phyloP scores from a whole-genome alignment of 176 grass and related monocot species.

The Saccharum officinarum region DNA sequence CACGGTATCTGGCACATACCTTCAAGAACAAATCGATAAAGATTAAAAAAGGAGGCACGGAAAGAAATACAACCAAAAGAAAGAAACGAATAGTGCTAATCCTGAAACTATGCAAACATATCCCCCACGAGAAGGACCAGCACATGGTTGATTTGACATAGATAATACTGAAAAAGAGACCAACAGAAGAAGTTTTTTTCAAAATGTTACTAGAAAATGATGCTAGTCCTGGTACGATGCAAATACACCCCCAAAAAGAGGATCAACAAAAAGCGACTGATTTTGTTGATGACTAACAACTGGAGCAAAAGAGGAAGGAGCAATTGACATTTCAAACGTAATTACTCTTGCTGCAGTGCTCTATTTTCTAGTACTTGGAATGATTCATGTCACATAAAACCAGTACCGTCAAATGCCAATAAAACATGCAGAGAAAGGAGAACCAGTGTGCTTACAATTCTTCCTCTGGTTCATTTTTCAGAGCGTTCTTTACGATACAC shows the following conservation, averaged over 20 bases:
- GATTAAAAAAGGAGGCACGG: not conserved
- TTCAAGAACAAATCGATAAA: slow-evolving; percentile 33
- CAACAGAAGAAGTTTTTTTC: not conserved
- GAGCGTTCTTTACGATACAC: slow-evolving; percentile 77
- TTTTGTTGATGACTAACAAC: not conserved
- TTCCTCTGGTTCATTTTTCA: slow-evolving; percentile 98
- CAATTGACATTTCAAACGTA: not conserved
- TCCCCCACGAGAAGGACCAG: not conserved
- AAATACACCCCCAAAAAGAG: not conserved
- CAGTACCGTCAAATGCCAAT: not conserved
- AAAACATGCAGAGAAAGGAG: not conserved
- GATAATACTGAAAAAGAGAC: not conserved
- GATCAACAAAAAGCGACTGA: not conserved
- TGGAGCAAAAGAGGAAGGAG: not conserved
- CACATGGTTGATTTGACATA: not conserved
- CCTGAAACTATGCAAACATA: slow-evolving; percentile 3
- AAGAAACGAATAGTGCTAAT: not conserved
- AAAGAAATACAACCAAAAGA: not conserved
- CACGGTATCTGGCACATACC: slow-evolving; percentile 83
- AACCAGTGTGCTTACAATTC: slow-evolving; percentile 69
- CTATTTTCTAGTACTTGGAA: not conserved
- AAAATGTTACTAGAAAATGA: not conserved
- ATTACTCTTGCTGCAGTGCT: not conserved
- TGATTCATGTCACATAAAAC: not conserved
- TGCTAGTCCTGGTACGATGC: not conserved